Evolutionary conservation across 371 early-diverging fungal genomes (phyloP).

Genomic region (Paraphysoderma sedebokerense): DNA sequence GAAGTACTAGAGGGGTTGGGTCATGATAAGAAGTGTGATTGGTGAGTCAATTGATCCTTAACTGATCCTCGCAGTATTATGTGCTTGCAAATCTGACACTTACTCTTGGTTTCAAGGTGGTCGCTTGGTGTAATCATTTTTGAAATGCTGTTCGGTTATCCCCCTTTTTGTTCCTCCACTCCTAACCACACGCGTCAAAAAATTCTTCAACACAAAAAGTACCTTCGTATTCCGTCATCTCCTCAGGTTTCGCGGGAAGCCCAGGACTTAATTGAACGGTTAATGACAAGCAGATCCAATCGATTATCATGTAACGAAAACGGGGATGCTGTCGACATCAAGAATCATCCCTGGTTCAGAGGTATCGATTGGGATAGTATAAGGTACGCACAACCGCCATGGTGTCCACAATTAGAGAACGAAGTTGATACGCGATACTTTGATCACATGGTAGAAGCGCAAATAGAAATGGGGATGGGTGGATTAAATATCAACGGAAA

Average conservation of each 20-base stretch:
- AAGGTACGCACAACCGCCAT: not conserved
- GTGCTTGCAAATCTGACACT: too few relatives aligned
- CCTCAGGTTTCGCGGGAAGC: conserved; percentile 27
- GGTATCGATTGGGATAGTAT: not conserved
- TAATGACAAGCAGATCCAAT: conserved; percentile 8
- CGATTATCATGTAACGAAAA: not conserved
- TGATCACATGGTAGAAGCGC: conserved; percentile 30
- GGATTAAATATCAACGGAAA: not conserved
- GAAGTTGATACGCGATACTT: conserved; percentile 35
- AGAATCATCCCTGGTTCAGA: not conserved
- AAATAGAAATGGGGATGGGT: not conserved
- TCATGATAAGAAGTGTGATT: conserved; percentile 45
- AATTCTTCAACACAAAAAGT: conserved; percentile 35
- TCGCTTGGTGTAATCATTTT: conserved; percentile 35
- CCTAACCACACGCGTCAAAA: conserved; percentile 34
- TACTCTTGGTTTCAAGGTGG: too few relatives aligned
- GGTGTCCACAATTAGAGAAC: conserved; percentile 20
- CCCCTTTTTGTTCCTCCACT: conserved; percentile 12
- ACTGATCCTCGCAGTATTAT: too few relatives aligned
- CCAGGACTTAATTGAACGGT: conserved; percentile 25
- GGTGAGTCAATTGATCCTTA: too few relatives aligned
- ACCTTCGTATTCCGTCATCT: conserved; percentile 24
- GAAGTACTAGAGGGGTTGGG: conserved; percentile 43
- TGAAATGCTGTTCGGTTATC: conserved; percentile 45
- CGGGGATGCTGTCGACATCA: not conserved